Percentiles rank a stretch among this genome's conserved stretches.
phyloP scores from a whole-genome alignment of 345 rosid genomes.

The Turnera subulata region DNA sequence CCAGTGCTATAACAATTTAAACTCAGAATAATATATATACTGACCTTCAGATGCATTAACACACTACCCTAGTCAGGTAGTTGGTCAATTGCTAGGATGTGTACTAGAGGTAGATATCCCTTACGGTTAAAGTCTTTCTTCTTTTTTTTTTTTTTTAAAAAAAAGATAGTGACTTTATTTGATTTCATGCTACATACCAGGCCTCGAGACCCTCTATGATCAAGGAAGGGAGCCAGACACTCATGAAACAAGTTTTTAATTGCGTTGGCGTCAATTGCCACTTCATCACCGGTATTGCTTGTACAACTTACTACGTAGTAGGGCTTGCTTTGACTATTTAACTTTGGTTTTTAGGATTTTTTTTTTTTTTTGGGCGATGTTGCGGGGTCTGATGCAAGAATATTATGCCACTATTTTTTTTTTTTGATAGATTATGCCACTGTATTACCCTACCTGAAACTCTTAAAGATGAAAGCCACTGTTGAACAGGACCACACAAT shows the following conservation, averaged over 20 bases:
- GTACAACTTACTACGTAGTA: too few relatives aligned
- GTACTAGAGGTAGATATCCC: slow-evolving; percentile 8
- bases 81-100: slow-evolving; percentile 5
- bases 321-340: neutral
- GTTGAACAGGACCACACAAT: neutral
- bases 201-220: too few relatives aligned
- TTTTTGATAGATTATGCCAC: too few relatives aligned
- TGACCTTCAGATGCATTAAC: slow-evolving; percentile 5
- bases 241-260: neutral
- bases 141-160: too few relatives aligned
- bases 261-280: slow-evolving; percentile 3
- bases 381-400: slow-evolving; percentile 16
- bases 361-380: neutral
- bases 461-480: slow-evolving; percentile 20
- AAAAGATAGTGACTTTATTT: too few relatives aligned
- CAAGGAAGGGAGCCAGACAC: too few relatives aligned
- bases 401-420: too few relatives aligned
- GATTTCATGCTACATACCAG: too few relatives aligned
- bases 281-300: slow-evolving; percentile 4
- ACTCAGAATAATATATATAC: too few relatives aligned
- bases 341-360: neutral
- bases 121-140: too few relatives aligned
- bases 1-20: too few relatives aligned
- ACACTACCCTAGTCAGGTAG: slow-evolving; percentile 5
- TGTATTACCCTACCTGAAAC: slow-evolving; percentile 32